phyloP scores from a whole-genome alignment of 2,329 filamentous ascomycete genomes.

The Cadophora sp. region DNA sequence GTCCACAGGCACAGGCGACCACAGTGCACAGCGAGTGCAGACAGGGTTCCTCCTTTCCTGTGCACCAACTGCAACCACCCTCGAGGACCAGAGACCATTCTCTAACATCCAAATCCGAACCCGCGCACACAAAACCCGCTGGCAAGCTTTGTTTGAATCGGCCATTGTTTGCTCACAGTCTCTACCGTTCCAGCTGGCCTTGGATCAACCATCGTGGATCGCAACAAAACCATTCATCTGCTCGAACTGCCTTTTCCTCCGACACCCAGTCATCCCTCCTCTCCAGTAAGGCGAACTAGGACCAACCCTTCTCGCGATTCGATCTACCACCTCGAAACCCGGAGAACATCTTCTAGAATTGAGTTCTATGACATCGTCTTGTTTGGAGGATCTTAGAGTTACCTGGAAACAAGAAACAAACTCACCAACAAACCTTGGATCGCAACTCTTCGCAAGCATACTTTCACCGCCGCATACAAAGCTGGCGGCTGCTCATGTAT shows the following conservation, averaged over 20 bases:
- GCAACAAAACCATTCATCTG: not conserved
- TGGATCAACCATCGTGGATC: slow-evolving; percentile 11
- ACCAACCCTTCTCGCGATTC: slow-evolving; percentile 2
- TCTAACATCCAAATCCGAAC: slow-evolving; percentile 24
- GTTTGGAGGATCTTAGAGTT: slow-evolving; percentile 7
- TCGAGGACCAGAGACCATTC: slow-evolving; percentile 26
- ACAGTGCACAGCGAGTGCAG: too few species aligned
- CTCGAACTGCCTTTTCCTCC: slow-evolving; percentile 13
- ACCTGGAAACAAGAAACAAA: slow-evolving; percentile 25
- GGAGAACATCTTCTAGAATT: not conserved
- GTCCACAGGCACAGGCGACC: too few species aligned
- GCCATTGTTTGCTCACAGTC: slow-evolving; percentile 29
- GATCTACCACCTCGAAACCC: not conserved
- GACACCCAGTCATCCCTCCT: not conserved
- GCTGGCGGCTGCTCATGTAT: slow-evolving; percentile 31
- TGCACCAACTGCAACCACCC: slow-evolving; percentile 11
- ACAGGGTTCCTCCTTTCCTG: slow-evolving; percentile 19
- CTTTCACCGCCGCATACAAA: slow-evolving; percentile 27
- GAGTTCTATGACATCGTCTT: slow-evolving; percentile 16
- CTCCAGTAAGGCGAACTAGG: not conserved
- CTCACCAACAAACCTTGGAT: slow-evolving; percentile 14
- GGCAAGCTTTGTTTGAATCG: slow-evolving; percentile 26
- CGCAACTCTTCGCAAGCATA: slow-evolving; percentile 12
- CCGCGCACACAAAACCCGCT: slow-evolving; percentile 17
- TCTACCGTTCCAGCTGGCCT: slow-evolving; percentile 32